phyloP scores from a whole-genome alignment of 164 flowering plant genomes.

The Chimonanthus praecox region DNA sequence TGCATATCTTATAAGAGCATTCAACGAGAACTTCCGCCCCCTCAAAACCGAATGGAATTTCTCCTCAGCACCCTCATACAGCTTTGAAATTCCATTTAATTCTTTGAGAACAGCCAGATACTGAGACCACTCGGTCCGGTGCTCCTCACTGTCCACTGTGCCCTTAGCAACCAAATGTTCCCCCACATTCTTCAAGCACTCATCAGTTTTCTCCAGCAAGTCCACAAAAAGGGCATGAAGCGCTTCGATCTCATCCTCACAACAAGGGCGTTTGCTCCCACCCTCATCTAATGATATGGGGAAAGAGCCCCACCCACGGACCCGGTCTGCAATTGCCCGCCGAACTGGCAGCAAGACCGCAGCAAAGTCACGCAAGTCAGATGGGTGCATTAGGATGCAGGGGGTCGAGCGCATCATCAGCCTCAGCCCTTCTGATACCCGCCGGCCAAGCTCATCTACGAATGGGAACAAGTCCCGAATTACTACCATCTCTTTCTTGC shows the following conservation, averaged over 20 bases:
- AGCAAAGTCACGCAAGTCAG: conserved; percentile 50
- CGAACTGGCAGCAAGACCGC: conserved; percentile 47
- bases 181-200: conserved; percentile 44
- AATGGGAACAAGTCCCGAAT: conserved; percentile 57
- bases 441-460: conserved; percentile 51
- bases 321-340: conserved; percentile 29
- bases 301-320: conserved; percentile 24
- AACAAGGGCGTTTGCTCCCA: conserved; percentile 12
- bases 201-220: conserved; percentile 38
- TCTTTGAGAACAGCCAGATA: conserved; percentile 65
- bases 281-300: conserved; percentile 20
- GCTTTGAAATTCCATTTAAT: conserved; percentile 43
- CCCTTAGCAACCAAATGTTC: conserved; percentile 17
- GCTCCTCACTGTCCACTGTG: conserved; percentile 23
- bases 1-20: conserved; percentile 44
- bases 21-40: conserved; percentile 34
- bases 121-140: conserved; percentile 30
- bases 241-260: conserved; percentile 33
- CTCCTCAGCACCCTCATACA: conserved; percentile 49
- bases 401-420: conserved; percentile 15
- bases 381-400: conserved; percentile 7
- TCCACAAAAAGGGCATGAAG: conserved; percentile 37
- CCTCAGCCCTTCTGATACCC: conserved; percentile 32
- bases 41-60: conserved; percentile 36
- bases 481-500: conserved; percentile 15